Base-by-base conservation (phyloP, 139 green algal genomes). In the Chlamydomonas incerta region DNA sequence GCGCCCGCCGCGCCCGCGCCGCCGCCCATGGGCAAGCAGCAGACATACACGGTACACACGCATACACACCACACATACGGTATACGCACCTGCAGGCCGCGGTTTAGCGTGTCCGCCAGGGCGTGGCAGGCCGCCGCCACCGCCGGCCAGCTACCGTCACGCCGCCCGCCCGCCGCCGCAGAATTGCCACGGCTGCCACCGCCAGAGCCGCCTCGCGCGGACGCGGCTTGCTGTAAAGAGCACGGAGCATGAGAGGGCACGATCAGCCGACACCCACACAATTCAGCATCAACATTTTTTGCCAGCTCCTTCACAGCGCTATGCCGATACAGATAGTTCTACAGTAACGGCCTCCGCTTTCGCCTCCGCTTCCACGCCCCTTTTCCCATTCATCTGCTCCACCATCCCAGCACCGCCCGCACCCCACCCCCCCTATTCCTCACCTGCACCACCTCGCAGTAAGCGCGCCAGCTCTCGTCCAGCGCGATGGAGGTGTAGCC, bases 401-500 rank as follows among this genome's bases (percentile, higher is more conserved):
- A n/a, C n/a, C n/a, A n/a, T n/a, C n/a, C n/a, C n/a, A n/a, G n/a
- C n/a, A n/a, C n/a, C n/a, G n/a, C n/a, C n/a, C n/a, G n/a, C n/a
- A 62, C 65, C 46, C 74, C 47, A 3, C 77, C 52, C 15, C 77
- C 57, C 2, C 74, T 46, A 17, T 21, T n/a, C n/a, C 81, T 74
- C 29, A 55, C 52, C 63, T 74, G 37, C 41, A 94, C 87, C 60
- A 94, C 69, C 9, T 83, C 70, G 47, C 65, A 87, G 84, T 88
- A 93, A 34, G 90, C 47, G 28, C 72, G 33, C 47, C 86, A 79
- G 41, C 33, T 82, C 23, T 87, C 89, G 5, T 91, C 85, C 74
- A 92, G 87, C 28, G 74, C 83, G 18, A 94, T 81, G 41, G 83
- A 86, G 1, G 89, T 92, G 87, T 94, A 92, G 67, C 91, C 89